These are phyloP conservation scores for Lodderomyces parapsilosis DNA, from an alignment of 1,139 yeast species.

Conservation along the genomic window DNA sequence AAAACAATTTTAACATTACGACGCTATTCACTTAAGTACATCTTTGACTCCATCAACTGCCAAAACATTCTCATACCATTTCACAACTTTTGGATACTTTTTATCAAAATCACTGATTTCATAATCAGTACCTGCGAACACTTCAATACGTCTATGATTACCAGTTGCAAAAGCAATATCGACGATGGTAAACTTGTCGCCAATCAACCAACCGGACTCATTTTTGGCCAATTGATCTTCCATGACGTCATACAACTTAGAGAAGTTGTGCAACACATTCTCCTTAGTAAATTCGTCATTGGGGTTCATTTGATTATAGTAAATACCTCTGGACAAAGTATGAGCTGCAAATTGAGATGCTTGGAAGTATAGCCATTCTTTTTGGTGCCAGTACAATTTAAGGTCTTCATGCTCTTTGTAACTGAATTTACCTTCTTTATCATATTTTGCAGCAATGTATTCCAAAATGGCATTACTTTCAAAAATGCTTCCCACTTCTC, in stretches of 20 bases:
- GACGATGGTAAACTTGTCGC: slow-evolving; percentile 13
- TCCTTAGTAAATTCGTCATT: slow-evolving; percentile 1
- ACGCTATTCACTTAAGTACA: slow-evolving; percentile 1
- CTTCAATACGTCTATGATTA: slow-evolving; percentile 11
- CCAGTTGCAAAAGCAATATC: slow-evolving; percentile 11
- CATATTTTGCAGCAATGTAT: slow-evolving; percentile 13
- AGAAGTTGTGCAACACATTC: slow-evolving; percentile 1
- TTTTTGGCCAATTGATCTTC: slow-evolving; percentile 4
- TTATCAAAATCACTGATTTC: slow-evolving; percentile 8
- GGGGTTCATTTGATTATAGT: neutral
- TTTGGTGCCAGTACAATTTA: slow-evolving; percentile 11
- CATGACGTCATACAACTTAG: slow-evolving; percentile 6
- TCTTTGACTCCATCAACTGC: slow-evolving; percentile 9
- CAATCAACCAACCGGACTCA: slow-evolving; percentile 10
- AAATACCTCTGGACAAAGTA: slow-evolving; percentile 3
- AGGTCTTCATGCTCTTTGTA: slow-evolving; percentile 5
- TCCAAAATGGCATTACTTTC: slow-evolving; percentile 14
- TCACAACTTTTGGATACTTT: slow-evolving; percentile 9
- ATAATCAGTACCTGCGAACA: slow-evolving; percentile 3
- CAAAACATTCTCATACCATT: slow-evolving; percentile 10
- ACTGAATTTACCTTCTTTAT: slow-evolving; percentile 9
- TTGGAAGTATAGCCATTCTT: slow-evolving; percentile 13
- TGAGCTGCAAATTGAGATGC: slow-evolving; percentile 10
- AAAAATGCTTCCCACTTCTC: slow-evolving; percentile 4
- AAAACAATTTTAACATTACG: no score